Evolutionary conservation across 2,329 filamentous ascomycete genomes (phyloP), one percentile per base, ranked within the genome.

Genomic region (Capronia coronata): DNA sequence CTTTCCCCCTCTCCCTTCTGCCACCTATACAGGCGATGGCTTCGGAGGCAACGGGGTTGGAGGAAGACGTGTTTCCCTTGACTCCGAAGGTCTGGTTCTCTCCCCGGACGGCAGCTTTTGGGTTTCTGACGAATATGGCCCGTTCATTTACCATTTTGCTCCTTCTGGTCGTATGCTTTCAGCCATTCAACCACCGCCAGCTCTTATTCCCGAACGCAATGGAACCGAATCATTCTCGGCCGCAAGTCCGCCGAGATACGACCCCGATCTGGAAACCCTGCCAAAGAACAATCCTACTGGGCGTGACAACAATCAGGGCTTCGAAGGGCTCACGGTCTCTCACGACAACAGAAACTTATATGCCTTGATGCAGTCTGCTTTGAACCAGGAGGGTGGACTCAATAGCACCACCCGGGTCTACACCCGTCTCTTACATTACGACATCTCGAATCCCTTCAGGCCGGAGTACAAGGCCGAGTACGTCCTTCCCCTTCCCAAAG

Each of bases 231-330:
- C 77, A 58, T 87, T 86, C 71, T 78, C 75, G 44, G 77, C 83
- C 9, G 73, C 81, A 58, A 81, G 76, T 10, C 77, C 83, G 0
- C 81, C 82, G 2, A 68, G 77, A 42, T 86, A 84, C 61, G 64
- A 79, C 45, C 70, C 71, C 0, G 63, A 71, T 11, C 62, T 72
- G 13, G 62, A 67, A 8, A 72, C 78, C 1, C 66, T 64, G 2
- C 83, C 83, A 0, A 71, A 68, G 11, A 71, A 83, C 55, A 79
- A 82, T 0, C 71, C 73, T 1, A 75, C 75, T 1, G 84, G 84
- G 10, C 76, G 84, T 16, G 71, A 75, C 47, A 87, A 88, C 64
- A 88, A 88, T 64, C 83, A 86, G 63, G 84, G 84, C n/a, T 78
- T 87, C 42, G 84, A 88, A 65, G 83, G 80, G 0, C 66, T 88